A percentile compares a stretch with the other conserved stretches of the same genome.
Evolutionary conservation across 306 rosid species (phyloP).

Genomic region (Cicer chorassanicum): DNA sequence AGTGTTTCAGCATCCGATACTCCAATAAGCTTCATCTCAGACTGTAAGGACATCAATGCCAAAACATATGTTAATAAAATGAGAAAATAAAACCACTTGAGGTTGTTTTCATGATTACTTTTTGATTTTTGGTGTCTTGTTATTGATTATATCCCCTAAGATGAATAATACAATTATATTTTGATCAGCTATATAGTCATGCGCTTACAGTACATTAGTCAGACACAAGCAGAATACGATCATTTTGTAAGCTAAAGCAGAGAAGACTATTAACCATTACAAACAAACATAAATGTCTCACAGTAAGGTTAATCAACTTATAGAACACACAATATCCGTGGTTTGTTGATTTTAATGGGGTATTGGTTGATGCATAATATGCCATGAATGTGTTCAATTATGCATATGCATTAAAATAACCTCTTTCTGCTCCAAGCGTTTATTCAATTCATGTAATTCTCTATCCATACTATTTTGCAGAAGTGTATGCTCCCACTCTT

Average conservation of each 20-base stretch:
- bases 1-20: slow-evolving; percentile 70
- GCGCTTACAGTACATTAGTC: not conserved
- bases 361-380: slow-evolving; percentile 7
- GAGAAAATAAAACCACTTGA: slow-evolving; percentile 21
- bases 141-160: slow-evolving; percentile 8
- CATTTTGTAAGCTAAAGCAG: slow-evolving; percentile 24
- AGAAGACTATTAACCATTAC: slow-evolving; percentile 1
- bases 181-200: slow-evolving; percentile 7
- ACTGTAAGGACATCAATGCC: slow-evolving; percentile 54
- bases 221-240: slow-evolving; percentile 14
- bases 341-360: slow-evolving; percentile 22
- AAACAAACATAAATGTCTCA: slow-evolving; percentile 7
- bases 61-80: slow-evolving; percentile 29
- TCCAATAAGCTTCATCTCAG: slow-evolving; percentile 91
- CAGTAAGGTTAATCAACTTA: slow-evolving; percentile 15
- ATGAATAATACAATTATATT: slow-evolving; percentile 22
- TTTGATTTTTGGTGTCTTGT: slow-evolving; percentile 19
- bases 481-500: slow-evolving; percentile 97
- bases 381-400: slow-evolving; percentile 30
- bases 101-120: slow-evolving; percentile 30
- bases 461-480: slow-evolving; percentile 89
- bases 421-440: slow-evolving; percentile 95
- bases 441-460: slow-evolving; percentile 86
- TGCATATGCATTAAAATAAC: slow-evolving; percentile 43
- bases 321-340: slow-evolving; percentile 22